phyloP scores from a whole-genome alignment of 2,329 filamentous ascomycete genomes.

The Aspergillus pseudoviridinutans region DNA sequence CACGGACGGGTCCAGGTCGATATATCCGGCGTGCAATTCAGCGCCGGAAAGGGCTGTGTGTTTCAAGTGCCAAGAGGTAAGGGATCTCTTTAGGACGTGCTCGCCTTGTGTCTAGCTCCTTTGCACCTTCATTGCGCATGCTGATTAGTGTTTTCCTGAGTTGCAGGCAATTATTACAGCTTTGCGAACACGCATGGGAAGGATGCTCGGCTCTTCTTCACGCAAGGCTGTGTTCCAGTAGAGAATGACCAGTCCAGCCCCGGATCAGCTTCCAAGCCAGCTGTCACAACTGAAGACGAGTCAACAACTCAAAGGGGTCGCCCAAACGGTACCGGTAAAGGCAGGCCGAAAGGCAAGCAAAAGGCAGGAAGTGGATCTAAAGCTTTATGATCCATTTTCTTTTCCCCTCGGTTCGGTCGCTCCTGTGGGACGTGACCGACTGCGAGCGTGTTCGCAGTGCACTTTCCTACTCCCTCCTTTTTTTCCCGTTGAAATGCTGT shows the following conservation, averaged over 20 bases:
- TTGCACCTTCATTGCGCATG: neutral
- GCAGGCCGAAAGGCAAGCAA: slow-evolving; percentile 33
- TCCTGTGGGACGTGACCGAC: neutral
- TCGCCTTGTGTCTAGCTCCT: neutral
- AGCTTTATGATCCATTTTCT: neutral
- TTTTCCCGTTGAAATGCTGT: neutral
- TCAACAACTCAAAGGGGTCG: slow-evolving; percentile 13
- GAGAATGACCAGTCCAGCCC: slow-evolving; percentile 27
- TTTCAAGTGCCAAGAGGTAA: slow-evolving; percentile 94
- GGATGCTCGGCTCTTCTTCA: slow-evolving; percentile 81
- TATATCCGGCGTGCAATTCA: slow-evolving; percentile 58
- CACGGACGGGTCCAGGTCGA: slow-evolving; percentile 76
- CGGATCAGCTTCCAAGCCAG: slow-evolving; percentile 20
- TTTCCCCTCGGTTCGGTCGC: neutral
- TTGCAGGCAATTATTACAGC: slow-evolving; percentile 82
- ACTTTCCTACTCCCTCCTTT: neutral
- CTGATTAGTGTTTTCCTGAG: neutral
- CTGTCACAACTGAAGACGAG: slow-evolving; percentile 18
- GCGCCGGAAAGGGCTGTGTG: slow-evolving; percentile 80
- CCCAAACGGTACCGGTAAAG: slow-evolving; percentile 17
- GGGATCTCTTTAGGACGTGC: slow-evolving; percentile 29
- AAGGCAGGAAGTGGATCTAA: slow-evolving; percentile 18
- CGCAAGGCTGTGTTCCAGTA: slow-evolving; percentile 69
- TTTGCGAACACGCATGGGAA: slow-evolving; percentile 75
- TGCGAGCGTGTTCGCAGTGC: neutral